phyloP scores from a whole-genome alignment of 2,329 filamentous ascomycete genomes.

The Trichoderma sp. region DNA sequence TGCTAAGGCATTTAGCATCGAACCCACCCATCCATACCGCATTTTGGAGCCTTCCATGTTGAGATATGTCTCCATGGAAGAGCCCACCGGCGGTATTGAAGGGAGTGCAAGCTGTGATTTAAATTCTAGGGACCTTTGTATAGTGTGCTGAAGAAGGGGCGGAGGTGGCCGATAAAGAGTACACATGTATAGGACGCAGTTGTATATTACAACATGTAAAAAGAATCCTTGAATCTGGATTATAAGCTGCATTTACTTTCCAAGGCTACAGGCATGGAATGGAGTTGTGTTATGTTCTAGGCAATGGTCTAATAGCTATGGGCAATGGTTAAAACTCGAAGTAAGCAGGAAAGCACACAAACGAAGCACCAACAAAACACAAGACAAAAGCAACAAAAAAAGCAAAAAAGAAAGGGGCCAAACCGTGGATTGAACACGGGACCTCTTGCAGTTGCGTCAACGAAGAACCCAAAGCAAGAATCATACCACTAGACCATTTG shows the following conservation, averaged over 20 bases:
- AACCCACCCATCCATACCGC: background rate
- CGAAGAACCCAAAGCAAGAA: slow-evolving; percentile 21
- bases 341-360: background rate
- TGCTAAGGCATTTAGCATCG: background rate
- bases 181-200: background rate
- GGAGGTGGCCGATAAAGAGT: background rate
- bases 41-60: background rate
- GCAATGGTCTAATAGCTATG: no score
- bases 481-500: slow-evolving; percentile 24
- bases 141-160: background rate
- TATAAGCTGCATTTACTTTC: background rate
- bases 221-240: no score
- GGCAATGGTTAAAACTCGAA: no score
- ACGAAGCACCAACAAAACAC: background rate
- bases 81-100: background rate
- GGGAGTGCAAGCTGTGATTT: background rate
- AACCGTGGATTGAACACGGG: slow-evolving; percentile 23
- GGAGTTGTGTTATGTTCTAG: no score
- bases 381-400: background rate
- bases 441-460: slow-evolving; percentile 23
- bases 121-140: background rate
- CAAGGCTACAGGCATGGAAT: no score
- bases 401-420: slow-evolving; percentile 15
- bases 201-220: no score
- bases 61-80: background rate